phyloP scores from a whole-genome alignment of 2,329 filamentous ascomycete species.

The Xylaria sp. region DNA sequence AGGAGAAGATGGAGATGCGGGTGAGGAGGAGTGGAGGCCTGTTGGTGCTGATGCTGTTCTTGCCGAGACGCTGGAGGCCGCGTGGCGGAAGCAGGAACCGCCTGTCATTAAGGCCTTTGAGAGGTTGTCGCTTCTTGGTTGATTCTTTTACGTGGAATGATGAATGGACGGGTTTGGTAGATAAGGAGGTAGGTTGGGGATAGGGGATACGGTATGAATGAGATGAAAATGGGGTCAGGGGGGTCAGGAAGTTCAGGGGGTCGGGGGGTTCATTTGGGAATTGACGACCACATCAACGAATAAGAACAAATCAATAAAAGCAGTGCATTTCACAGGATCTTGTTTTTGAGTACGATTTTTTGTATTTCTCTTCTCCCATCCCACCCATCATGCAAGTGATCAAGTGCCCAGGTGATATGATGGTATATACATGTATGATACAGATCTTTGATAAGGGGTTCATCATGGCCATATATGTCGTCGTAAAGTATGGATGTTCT shows the following conservation, averaged over 20 bases:
- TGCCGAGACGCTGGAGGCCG: slow-evolving; percentile 60
- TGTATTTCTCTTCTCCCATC: slow-evolving; percentile 11
- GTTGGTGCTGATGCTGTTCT: slow-evolving; percentile 64
- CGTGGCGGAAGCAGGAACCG: slow-evolving; percentile 57
- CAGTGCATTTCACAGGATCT: slow-evolving; percentile 9
- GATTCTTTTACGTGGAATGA: background rate
- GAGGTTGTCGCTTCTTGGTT: slow-evolving; percentile 63
- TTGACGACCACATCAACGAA: background rate
- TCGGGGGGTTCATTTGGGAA: background rate
- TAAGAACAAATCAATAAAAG: slow-evolving; percentile 25
- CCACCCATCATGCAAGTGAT: slow-evolving; percentile 2
- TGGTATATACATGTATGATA: slow-evolving; percentile 47
- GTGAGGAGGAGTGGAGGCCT: slow-evolving; percentile 49
- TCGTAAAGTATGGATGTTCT: slow-evolving; percentile 31
- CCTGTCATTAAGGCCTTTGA: slow-evolving; percentile 61
- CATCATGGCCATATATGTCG: slow-evolving; percentile 1
- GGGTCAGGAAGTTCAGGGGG: background rate
- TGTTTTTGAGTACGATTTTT: background rate
- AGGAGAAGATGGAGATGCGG: slow-evolving; percentile 13
- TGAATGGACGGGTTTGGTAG: background rate
- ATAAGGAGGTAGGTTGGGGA: background rate
- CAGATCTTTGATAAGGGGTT: slow-evolving; percentile 36
- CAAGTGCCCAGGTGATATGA: slow-evolving; percentile 17
- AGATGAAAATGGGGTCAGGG: slow-evolving; percentile 8
- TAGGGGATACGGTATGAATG: background rate